Evolutionary conservation across 345 rosid genomes (phyloP), one percentile per base, ranked within the genome.

Genomic region (Erucastrum elatum): DNA sequence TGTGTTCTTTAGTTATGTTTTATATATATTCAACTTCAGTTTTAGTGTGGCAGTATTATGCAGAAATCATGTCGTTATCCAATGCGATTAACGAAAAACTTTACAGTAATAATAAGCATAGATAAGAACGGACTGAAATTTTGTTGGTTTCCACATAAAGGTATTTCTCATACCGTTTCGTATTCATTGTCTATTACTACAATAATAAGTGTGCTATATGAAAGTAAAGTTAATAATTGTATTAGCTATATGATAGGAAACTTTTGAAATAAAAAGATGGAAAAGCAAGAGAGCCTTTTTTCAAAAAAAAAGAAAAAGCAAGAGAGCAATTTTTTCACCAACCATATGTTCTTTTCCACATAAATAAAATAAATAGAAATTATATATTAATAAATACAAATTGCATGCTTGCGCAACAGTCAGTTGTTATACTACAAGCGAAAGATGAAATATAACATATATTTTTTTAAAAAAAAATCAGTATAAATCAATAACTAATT

Each of bases 291-390:
- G 29, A 74, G 39, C 30, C 21, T 21, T 21, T 11, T 27, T 60
- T 60, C 8, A 62, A 63, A 63, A 15, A 10, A 16, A 21, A 63
- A 21, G 39, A 51, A 25, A 66, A n/a, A 46, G 16, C 27, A 25
- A 13, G 70, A 74, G 29, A 74, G 39, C 30, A 33, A 30, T 41
- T 41, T 27, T n/a, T 16, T 59, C 68, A 62, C 69, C 69, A 44
- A 72, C 21, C 39, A 31, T 73, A 11, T 6, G 41, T 60, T 71
- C 6, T 21, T 70, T 35, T 41, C 49, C 49, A 11, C 10, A 41
- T 41, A 3, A 41, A 41, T 41, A 41, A 41, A 41, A 41, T 3
- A 10, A 41, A 41, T 41, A 41, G 46, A 39, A 39, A 8, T 9
- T 10, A 9, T 39, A 39, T 39, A 39, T 39, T 12, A 39, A 39